These are phyloP conservation scores for Wickerhamomyces silvicola DNA, from an alignment of 805 yeast genomes.

Conservation along the genomic window DNA sequence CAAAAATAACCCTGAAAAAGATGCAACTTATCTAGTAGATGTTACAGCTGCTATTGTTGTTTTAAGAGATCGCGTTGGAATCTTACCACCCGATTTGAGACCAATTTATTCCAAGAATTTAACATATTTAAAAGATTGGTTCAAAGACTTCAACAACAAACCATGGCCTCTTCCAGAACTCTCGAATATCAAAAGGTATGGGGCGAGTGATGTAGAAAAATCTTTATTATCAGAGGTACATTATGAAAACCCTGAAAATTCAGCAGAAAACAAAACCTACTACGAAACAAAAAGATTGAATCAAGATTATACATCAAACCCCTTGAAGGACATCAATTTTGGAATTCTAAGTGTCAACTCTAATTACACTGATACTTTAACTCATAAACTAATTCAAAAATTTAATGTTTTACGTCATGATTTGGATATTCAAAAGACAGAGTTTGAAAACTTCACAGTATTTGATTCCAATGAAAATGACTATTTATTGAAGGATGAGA, in stretches of 20 bases:
- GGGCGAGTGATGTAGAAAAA: conserved; percentile 71
- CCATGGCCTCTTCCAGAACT: conserved; percentile 81
- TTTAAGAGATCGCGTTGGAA: conserved; percentile 74
- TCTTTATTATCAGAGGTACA: conserved; percentile 70
- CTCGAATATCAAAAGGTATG: conserved; percentile 54
- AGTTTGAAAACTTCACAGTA: conserved; percentile 36
- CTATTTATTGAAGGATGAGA: conserved; percentile 37
- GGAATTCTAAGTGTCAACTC: conserved; percentile 42
- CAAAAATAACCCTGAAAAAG: conserved; percentile 22
- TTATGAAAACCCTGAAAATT: conserved; percentile 39
- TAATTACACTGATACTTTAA: conserved; percentile 38
- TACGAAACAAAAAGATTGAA: conserved; percentile 58
- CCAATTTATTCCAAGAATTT: conserved; percentile 68
- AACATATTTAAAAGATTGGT: conserved; percentile 55
- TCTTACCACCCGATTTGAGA: conserved; percentile 69
- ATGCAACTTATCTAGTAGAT: conserved; percentile 45
- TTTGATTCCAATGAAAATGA: conserved; percentile 37
- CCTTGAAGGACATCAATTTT: conserved; percentile 48
- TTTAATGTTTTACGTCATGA: conserved; percentile 43
- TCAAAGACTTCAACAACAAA: conserved; percentile 32
- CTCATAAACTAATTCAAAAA: conserved; percentile 58
- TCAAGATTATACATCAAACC: conserved; percentile 65
- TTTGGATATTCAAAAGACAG: conserved; percentile 37
- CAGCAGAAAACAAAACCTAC: conserved; percentile 35
- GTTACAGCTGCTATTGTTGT: conserved; percentile 81